A percentile compares a stretch with the other conserved stretches of the same genome.
phyloP scores from a whole-genome alignment of 805 yeast species.

The Myxozyma vanderwaltii region DNA sequence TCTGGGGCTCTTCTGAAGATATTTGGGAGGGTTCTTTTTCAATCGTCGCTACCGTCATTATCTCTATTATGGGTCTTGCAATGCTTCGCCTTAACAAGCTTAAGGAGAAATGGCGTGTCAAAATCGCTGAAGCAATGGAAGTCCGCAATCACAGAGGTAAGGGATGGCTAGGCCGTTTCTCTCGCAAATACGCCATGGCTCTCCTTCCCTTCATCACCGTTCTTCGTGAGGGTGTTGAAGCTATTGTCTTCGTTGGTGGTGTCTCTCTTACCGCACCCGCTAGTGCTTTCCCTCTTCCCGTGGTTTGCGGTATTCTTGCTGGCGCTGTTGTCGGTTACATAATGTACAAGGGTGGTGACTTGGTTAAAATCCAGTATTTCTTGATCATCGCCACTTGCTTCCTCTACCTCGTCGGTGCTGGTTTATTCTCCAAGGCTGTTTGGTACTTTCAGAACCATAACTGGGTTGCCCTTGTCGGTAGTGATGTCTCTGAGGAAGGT shows the following conservation, averaged over 20 bases:
- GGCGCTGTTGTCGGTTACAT: slow-evolving; percentile 72
- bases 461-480: slow-evolving; percentile 73
- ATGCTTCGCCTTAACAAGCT: slow-evolving; percentile 94
- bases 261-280: slow-evolving; percentile 74
- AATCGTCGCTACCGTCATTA: slow-evolving; percentile 84
- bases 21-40: slow-evolving; percentile 97
- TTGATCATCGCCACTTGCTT: slow-evolving; percentile 85
- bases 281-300: slow-evolving; percentile 89
- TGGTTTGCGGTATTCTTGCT: slow-evolving; percentile 77
- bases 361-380: slow-evolving; percentile 82
- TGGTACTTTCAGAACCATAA: slow-evolving; percentile 81
- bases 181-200: slow-evolving; percentile 83
- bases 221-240: slow-evolving; percentile 95
- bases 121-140: slow-evolving; percentile 81
- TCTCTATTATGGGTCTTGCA: slow-evolving; percentile 92
- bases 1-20: slow-evolving; percentile 87
- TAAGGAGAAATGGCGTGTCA: slow-evolving; percentile 96
- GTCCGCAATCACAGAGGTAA: slow-evolving; percentile 35
- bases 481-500: slow-evolving; percentile 93
- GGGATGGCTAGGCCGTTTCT: slow-evolving; percentile 49
- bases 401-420: slow-evolving; percentile 86
- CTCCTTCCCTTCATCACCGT: slow-evolving; percentile 87
- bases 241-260: slow-evolving; percentile 94
- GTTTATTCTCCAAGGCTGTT: slow-evolving; percentile 88
- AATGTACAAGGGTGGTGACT: slow-evolving; percentile 80